Percentiles rank a stretch among this genome's conserved stretches.
Evolutionary conservation across 2,329 filamentous ascomycete genomes (phyloP).

Genomic region (Trichoderma koningii): DNA sequence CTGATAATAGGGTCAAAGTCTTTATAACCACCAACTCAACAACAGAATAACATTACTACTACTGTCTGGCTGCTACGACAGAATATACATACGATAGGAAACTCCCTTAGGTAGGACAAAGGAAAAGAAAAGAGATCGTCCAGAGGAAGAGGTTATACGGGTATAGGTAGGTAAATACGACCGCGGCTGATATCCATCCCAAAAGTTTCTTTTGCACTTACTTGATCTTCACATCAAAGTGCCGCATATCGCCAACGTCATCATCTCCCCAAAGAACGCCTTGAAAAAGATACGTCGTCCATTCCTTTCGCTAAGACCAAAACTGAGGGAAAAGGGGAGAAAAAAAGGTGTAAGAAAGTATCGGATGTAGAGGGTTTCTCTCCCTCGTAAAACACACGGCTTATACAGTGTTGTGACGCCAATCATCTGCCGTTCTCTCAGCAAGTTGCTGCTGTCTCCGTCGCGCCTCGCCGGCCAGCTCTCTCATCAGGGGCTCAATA

Average conservation of each 20-base stretch:
- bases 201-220: conserved; percentile 3
- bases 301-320: conserved; percentile 7
- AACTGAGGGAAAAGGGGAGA: neutral
- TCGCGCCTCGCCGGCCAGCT: conserved; percentile 41
- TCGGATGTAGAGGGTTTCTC: neutral
- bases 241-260: conserved; percentile 14
- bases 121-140: neutral
- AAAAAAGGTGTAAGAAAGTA: neutral
- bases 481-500: conserved; percentile 50
- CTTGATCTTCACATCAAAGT: conserved; percentile 16
- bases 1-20: neutral
- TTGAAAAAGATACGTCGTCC: neutral
- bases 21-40: neutral
- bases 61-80: neutral
- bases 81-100: neutral
- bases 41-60: conserved; percentile 9
- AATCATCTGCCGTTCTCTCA: conserved; percentile 21
- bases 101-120: neutral
- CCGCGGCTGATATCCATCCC: conserved; percentile 10
- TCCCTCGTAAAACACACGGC: neutral
- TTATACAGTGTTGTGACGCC: conserved; percentile 18
- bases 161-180: conserved; percentile 20
- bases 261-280: conserved; percentile 11
- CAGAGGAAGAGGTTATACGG: conserved; percentile 11
- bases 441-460: conserved; percentile 31